Evolutionary conservation across 2,329 filamentous ascomycete species (phyloP).

Genomic region (Curvularia sp.): DNA sequence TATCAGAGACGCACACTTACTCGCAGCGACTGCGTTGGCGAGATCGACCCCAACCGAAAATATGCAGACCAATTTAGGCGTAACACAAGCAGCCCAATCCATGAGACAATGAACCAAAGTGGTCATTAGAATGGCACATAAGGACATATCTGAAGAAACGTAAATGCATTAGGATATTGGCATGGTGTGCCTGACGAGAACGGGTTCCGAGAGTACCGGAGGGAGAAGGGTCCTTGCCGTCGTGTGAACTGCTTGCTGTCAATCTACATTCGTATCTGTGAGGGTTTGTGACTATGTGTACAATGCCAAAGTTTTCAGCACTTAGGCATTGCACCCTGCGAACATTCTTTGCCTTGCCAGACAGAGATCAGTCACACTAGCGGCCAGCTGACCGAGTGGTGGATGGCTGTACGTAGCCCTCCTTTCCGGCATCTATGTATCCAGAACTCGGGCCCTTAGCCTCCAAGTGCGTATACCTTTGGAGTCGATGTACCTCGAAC

Average conservation of each 20-base stretch:
- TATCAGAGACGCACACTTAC: constrained; percentile 23
- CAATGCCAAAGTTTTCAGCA: not conserved
- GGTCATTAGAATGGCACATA: not conserved
- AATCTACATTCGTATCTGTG: not conserved
- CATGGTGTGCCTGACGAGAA: constrained; percentile 1
- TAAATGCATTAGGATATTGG: constrained; percentile 2
- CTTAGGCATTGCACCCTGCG: not conserved
- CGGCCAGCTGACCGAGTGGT: not conserved
- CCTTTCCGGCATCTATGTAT: not conserved
- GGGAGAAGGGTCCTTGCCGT: not conserved
- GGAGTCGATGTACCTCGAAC: not conserved
- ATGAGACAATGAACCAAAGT: constrained; percentile 2
- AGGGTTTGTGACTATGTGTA: not conserved
- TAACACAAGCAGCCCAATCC: constrained; percentile 5
- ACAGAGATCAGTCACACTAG: not conserved
- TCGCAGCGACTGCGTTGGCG: constrained; percentile 20
- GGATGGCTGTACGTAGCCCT: not conserved
- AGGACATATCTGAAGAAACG: constrained; percentile 1
- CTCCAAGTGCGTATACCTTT: not conserved
- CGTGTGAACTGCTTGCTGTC: not conserved
- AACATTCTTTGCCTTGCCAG: not conserved
- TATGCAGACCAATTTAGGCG: constrained; percentile 12
- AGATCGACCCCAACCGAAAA: constrained; percentile 9
- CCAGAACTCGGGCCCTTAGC: not conserved
- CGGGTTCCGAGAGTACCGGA: not conserved